phyloP scores from a whole-genome alignment of 352 stramenopile species.

The Aphanomyces euteiches region DNA sequence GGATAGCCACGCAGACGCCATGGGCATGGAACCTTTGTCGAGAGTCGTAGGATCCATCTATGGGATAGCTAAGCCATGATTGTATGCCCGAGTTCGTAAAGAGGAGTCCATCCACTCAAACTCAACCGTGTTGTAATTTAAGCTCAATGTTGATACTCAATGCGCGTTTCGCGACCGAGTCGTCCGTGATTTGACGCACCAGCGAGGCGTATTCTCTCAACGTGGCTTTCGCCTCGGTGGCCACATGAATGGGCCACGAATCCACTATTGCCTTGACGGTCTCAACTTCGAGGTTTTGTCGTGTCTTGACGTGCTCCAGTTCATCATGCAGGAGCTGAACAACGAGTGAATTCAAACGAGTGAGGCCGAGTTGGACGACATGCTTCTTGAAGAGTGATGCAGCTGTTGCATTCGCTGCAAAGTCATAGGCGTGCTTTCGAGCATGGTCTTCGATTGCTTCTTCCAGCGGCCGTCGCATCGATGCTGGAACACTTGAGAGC shows the following conservation, averaged over 20 bases:
- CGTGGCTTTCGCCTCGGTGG: not conserved
- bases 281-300: not conserved
- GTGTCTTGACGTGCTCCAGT: not conserved
- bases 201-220: not conserved
- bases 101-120: too few relatives aligned
- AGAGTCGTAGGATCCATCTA: too few relatives aligned
- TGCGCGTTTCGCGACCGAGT: not conserved
- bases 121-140: not conserved
- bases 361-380: not conserved
- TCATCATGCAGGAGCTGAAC: not conserved
- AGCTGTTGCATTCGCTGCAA: not conserved
- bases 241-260: not conserved
- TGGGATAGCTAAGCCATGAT: too few relatives aligned
- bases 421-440: not conserved
- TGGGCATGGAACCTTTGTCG: too few relatives aligned
- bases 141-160: constrained; percentile 2
- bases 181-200: not conserved
- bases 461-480: not conserved
- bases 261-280: not conserved
- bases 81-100: too few relatives aligned
- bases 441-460: not conserved
- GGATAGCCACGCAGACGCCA: too few relatives aligned
- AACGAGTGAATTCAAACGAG: not conserved
- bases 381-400: not conserved
- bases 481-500: not conserved